Evolutionary conservation across 2,329 filamentous ascomycete genomes (phyloP).

Genomic region (Arthrobotrys sphaeroides): DNA sequence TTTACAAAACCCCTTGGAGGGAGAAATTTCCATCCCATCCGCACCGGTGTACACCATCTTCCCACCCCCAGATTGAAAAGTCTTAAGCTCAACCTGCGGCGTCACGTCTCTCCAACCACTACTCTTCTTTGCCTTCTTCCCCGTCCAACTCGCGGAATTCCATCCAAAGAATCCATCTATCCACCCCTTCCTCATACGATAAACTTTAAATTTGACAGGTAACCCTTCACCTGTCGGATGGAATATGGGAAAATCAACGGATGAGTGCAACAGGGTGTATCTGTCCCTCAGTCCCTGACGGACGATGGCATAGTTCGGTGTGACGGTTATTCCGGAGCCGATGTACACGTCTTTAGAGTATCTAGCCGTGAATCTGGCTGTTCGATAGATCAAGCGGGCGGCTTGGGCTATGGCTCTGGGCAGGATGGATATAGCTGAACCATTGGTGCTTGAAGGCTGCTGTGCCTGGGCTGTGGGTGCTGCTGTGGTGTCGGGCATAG

Average conservation of each 20-base stretch:
- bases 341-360: constrained; percentile 51
- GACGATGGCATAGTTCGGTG: constrained; percentile 34
- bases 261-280: constrained; percentile 39
- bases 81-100: constrained; percentile 44
- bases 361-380: constrained; percentile 20
- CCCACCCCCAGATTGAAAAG: constrained; percentile 34
- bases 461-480: constrained; percentile 3
- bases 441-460: neutral
- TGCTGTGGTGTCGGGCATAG: constrained; percentile 23
- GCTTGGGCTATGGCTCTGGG: constrained; percentile 35
- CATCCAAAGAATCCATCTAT: constrained; percentile 50
- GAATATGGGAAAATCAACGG: constrained; percentile 48
- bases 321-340: constrained; percentile 38
- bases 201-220: constrained; percentile 45
- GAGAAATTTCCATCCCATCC: constrained; percentile 35
- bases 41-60: constrained; percentile 39
- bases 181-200: constrained; percentile 53
- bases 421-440: constrained; percentile 28
- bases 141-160: constrained; percentile 48
- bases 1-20: constrained; percentile 36
- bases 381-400: constrained; percentile 36
- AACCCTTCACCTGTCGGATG: constrained; percentile 34
- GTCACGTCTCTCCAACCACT: constrained; percentile 47
- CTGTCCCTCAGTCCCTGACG: constrained; percentile 40
- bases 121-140: constrained; percentile 40